Conservation (phyloP, 1,284 basidiomycete genomes). For the Acaromyces ingoldii region DNA sequence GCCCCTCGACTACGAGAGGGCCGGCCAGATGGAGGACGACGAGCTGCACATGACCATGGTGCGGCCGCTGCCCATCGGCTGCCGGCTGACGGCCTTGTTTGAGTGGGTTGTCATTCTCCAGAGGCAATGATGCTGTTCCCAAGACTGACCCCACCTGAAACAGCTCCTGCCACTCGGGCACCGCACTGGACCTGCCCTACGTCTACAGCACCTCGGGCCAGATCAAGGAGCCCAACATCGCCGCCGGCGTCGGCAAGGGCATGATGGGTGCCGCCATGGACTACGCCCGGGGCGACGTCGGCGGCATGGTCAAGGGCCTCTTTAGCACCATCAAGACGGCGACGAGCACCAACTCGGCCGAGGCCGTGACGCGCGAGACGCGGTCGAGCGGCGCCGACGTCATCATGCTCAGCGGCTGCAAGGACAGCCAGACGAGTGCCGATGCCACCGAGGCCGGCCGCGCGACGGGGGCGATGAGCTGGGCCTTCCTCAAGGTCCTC, state of each 20-base stretch:
- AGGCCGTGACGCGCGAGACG: slow-evolving; percentile 63
- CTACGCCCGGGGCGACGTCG: slow-evolving; percentile 71
- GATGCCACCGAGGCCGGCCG: slow-evolving; percentile 75
- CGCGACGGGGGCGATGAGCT: slow-evolving; percentile 63
- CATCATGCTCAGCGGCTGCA: slow-evolving; percentile 64
- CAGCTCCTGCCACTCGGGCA: slow-evolving; percentile 50
- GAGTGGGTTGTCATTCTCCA: slow-evolving; percentile 6
- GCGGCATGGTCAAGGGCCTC: slow-evolving; percentile 56
- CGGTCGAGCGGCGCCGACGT: slow-evolving; percentile 73
- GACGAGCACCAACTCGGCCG: slow-evolving; percentile 59
- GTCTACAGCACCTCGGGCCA: slow-evolving; percentile 84
- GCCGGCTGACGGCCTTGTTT: slow-evolving; percentile 39
- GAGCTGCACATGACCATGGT: slow-evolving; percentile 49
- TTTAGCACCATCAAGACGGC: slow-evolving; percentile 54
- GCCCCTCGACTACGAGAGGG: slow-evolving; percentile 46
- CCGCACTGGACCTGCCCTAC: slow-evolving; percentile 49
- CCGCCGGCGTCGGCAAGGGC: slow-evolving; percentile 46
- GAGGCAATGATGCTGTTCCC: background rate
- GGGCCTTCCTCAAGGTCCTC: slow-evolving; percentile 45
- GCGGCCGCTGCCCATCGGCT: slow-evolving; percentile 44
- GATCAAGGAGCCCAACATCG: slow-evolving; percentile 73
- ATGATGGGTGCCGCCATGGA: slow-evolving; percentile 59
- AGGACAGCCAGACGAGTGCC: slow-evolving; percentile 86
- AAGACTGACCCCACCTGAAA: slow-evolving; percentile 6
- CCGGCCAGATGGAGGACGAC: slow-evolving; percentile 50